Conservation (phyloP, 148 eudicot genomes). For the Rhododendron ovatum region DNA sequence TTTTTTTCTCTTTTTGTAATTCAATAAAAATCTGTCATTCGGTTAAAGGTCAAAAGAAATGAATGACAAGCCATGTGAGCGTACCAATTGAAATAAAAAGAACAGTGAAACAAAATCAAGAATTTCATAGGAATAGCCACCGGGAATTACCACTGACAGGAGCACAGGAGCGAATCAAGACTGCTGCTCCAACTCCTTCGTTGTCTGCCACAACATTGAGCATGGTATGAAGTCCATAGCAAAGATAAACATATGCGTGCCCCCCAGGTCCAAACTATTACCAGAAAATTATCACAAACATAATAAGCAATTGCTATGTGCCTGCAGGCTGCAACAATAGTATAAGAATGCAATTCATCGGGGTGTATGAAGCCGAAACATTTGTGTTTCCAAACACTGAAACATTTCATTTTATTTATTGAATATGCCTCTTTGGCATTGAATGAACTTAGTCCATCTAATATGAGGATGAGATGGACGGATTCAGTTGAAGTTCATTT, state of each 20-base stretch:
- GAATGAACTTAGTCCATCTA: background rate
- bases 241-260: constrained; percentile 89
- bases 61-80: background rate
- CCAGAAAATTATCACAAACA: constrained; percentile 7
- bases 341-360: background rate
- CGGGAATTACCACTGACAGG: constrained; percentile 66
- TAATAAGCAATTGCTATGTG: background rate
- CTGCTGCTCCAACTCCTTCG: constrained; percentile 89
- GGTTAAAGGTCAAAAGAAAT: background rate
- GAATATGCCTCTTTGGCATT: background rate
- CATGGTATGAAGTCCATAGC: constrained; percentile 90
- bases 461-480: background rate
- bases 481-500: background rate
- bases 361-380: background rate
- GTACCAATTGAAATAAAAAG: background rate
- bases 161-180: constrained; percentile 87
- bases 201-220: constrained; percentile 92
- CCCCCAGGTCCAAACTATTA: constrained; percentile 93
- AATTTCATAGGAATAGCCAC: background rate
- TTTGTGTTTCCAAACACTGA: background rate
- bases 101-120: background rate
- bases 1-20: background rate
- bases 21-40: background rate
- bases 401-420: background rate
- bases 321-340: background rate